phyloP scores from a whole-genome alignment of 2,329 filamentous ascomycete species.

The Neofusicoccum parvum region DNA sequence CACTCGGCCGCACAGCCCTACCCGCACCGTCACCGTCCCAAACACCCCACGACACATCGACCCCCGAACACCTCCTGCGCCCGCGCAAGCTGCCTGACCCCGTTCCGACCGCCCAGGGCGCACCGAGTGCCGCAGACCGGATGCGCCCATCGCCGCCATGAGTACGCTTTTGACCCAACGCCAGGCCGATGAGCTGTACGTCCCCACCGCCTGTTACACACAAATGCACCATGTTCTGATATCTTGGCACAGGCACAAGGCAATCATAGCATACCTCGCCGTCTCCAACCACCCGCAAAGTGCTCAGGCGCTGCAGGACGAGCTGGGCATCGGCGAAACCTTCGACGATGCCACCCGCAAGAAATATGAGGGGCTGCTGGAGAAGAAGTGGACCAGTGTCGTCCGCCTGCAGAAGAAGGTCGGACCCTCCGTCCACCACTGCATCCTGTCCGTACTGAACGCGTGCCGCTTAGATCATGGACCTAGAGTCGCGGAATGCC shows the following conservation, averaged over 20 bases:
- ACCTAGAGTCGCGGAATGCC: constrained; percentile 76
- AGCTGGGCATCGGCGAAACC: constrained; percentile 70
- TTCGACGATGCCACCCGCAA: constrained; percentile 83
- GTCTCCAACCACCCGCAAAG: constrained; percentile 71
- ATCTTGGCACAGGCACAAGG: constrained; percentile 71
- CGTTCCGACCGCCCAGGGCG: constrained; percentile 14
- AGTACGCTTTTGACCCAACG: constrained; percentile 73
- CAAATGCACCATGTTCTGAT: constrained; percentile 21
- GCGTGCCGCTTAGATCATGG: constrained; percentile 71
- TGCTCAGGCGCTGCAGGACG: constrained; percentile 72
- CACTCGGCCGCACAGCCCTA: constrained; percentile 18
- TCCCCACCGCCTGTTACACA: constrained; percentile 22
- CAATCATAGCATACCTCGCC: constrained; percentile 84
- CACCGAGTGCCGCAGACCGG: constrained; percentile 21
- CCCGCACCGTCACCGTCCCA: constrained; percentile 19
- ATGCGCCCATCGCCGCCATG: constrained; percentile 54
- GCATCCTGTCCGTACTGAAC: not conserved
- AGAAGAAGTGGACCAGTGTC: constrained; percentile 99
- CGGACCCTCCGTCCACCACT: constrained; percentile 26
- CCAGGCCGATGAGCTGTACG: constrained; percentile 85
- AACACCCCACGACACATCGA: constrained; percentile 12
- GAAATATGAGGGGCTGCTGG: constrained; percentile 90
- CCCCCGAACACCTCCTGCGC: constrained; percentile 15
- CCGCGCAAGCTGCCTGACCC: constrained; percentile 9
- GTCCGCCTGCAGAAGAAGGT: constrained; percentile 96